Evolutionary conservation across 2,329 filamentous ascomycete species (phyloP).

Genomic region (Cladophialophora psammophila): DNA sequence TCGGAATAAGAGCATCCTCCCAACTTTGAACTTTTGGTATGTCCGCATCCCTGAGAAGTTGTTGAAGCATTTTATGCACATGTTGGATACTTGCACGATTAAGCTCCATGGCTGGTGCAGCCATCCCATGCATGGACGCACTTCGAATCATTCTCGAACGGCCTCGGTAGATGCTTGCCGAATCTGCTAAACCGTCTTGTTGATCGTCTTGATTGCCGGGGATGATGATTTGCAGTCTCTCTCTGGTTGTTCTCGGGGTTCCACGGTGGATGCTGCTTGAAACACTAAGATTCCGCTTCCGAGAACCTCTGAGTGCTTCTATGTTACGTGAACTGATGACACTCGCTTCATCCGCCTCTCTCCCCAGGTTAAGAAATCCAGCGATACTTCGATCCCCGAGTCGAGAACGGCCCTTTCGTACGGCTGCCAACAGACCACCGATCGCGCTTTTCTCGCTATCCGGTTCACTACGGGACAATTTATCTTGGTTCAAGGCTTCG

Average conservation of each 20-base stretch:
- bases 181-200: conserved; percentile 40
- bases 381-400: conserved; percentile 77
- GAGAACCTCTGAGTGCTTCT: conserved; percentile 67
- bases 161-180: conserved; percentile 38
- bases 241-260: conserved; percentile 74
- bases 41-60: conserved; percentile 78
- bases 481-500: conserved; percentile 75
- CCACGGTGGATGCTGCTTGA: conserved; percentile 76
- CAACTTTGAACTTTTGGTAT: conserved; percentile 78
- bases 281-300: conserved; percentile 83
- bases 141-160: conserved; percentile 72
- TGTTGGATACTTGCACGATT: conserved; percentile 88
- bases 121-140: conserved; percentile 79
- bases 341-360: conserved; percentile 69
- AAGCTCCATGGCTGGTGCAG: conserved; percentile 78
- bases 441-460: conserved; percentile 79
- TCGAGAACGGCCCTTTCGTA: conserved; percentile 77
- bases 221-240: conserved; percentile 55
- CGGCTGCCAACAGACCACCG: conserved; percentile 73
- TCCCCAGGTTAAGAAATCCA: conserved; percentile 72
- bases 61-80: conserved; percentile 81
- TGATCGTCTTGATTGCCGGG: conserved; percentile 48
- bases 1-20: conserved; percentile 89
- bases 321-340: conserved; percentile 67
- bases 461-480: conserved; percentile 66